These are phyloP conservation scores for Hortaea sp. DNA, from an alignment of 2,329 filamentous ascomycete genomes.

Conservation along the genomic window DNA sequence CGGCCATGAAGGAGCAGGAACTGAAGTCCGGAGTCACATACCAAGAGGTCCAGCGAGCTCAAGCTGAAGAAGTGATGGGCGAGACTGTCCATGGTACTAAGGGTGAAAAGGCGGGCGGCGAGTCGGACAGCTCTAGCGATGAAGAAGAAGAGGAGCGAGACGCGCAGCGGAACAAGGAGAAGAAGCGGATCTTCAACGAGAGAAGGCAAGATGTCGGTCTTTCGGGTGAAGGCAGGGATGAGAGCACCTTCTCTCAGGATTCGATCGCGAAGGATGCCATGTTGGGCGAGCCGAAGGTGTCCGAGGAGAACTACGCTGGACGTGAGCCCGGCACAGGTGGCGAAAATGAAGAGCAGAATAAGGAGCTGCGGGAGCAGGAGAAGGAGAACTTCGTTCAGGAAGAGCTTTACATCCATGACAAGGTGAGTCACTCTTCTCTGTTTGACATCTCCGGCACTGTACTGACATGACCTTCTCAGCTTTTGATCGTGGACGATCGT, in stretches of 20 bases:
- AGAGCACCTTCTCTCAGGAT: conserved; percentile 45
- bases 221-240: conserved; percentile 21
- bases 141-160: conserved; percentile 1
- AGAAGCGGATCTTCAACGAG: conserved; percentile 16
- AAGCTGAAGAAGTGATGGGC: conserved; percentile 81
- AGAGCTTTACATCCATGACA: conserved; percentile 90
- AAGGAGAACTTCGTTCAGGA: conserved; percentile 88
- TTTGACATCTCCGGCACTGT: conserved; percentile 5
- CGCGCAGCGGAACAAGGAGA: neutral
- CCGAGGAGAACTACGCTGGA: conserved; percentile 68
- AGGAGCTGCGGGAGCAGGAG: conserved; percentile 57
- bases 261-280: conserved; percentile 72
- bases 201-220: conserved; percentile 21
- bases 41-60: conserved; percentile 73
- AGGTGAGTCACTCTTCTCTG: conserved; percentile 41
- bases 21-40: conserved; percentile 75
- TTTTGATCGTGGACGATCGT: conserved; percentile 75
- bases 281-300: conserved; percentile 53
- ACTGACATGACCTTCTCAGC: conserved; percentile 14
- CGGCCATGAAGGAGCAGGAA: conserved; percentile 62
- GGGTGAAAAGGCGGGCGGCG: conserved; percentile 25
- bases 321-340: conserved; percentile 14
- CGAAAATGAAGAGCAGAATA: conserved; percentile 9
- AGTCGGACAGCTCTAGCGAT: conserved; percentile 13
- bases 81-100: conserved; percentile 55